Evolutionary conservation across 108 stramenopile species (phyloP), one percentile per base, ranked within the genome.

Genomic region (Cyclotella atomus): DNA sequence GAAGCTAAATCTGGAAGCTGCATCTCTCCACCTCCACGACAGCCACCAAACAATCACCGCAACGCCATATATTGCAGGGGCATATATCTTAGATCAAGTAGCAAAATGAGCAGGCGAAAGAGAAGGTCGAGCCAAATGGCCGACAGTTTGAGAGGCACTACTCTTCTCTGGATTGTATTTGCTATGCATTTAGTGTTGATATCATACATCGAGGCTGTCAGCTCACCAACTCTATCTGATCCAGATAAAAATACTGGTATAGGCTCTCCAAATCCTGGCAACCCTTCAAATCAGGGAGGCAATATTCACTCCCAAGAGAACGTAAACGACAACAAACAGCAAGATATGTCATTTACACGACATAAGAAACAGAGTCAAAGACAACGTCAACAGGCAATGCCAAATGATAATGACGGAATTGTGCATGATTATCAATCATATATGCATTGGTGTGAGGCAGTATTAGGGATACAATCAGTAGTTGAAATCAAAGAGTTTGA

Each of bases 401-500:
- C n/a, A 45, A 43, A 38, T 15, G 45, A 45, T 25, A 54, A 56
- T 10, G 33, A 43, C 16, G 59, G n/a, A n/a, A n/a, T 35, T 3
- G 50, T 20, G 0, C 49, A 46, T 29, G 46, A 65, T 27, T 74
- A 70, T 38, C 34, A 74, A 47, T 59, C 80, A 30, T 81, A 74
- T 70, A 72, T 87, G 76, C 66, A 66, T 19, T 90, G 89, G 89
- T 85, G 87, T 57, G 59, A 85, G 43, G 41, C 77, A 28, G 86
- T 83, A 0, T 61, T 85, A 45, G 88, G 88, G 9, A 87, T 91
- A 52, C 63, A 77, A 73, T 87, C 85, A 17, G 73, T 82, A 14
- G 66, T 92, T 34, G 84, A 86, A 76, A 85, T 92, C 44, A 79
- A 85, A 63, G 78, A 76, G 23, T 89, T 90, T 64, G 84, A 88